These are phyloP conservation scores for Cordyceps cateniannulata DNA, from an alignment of 2,329 filamentous ascomycete species.

Conservation along the genomic window DNA sequence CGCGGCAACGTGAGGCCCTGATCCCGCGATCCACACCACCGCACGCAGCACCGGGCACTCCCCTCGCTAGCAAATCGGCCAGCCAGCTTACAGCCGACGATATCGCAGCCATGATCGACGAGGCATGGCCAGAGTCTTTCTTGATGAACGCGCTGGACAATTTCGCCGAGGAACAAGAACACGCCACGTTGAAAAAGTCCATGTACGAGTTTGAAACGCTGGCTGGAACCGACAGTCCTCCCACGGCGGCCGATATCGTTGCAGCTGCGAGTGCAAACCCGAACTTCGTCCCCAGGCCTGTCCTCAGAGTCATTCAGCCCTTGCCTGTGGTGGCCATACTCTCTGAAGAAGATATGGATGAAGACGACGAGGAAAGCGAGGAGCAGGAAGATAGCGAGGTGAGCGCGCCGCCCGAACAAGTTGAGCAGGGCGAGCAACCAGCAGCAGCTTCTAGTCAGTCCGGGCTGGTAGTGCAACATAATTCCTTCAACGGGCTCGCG, in stretches of 20 bases:
- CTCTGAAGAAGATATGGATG: neutral
- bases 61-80: neutral
- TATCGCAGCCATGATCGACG: neutral
- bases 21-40: neutral
- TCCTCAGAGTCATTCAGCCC: neutral
- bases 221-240: neutral
- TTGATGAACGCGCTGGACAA: neutral
- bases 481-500: neutral
- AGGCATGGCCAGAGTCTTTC: neutral
- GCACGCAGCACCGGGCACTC: neutral
- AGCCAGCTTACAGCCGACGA: conserved; percentile 5
- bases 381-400: neutral
- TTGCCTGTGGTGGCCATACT: neutral
- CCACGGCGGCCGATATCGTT: neutral
- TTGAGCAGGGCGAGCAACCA: neutral
- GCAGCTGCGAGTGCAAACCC: neutral
- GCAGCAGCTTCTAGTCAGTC: neutral
- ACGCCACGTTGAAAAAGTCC: neutral
- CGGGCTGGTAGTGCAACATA: neutral
- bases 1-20: neutral
- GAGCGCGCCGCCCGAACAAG: neutral
- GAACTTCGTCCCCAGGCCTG: neutral
- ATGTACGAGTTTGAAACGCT: neutral
- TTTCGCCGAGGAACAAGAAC: neutral
- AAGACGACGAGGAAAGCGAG: neutral